phyloP scores from a whole-genome alignment of 768 basidiomycete species.

The Guyanaporus albipodus region DNA sequence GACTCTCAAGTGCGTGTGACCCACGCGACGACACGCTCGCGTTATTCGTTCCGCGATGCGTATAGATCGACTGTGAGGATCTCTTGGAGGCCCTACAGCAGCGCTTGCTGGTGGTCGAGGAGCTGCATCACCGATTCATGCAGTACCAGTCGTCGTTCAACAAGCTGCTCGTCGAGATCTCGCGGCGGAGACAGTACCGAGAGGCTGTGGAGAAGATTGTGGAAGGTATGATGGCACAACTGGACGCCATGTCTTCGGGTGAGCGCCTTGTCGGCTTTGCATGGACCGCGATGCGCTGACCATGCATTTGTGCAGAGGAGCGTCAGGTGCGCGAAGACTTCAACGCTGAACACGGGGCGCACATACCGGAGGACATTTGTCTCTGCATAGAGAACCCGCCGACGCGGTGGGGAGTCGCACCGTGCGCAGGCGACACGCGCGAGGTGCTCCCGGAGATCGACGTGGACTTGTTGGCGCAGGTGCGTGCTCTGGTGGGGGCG shows the following conservation, averaged over 20 bases:
- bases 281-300: no score
- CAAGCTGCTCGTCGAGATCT: conserved; percentile 70
- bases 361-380: conserved; percentile 78
- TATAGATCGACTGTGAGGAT: conserved; percentile 50
- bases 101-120: conserved; percentile 57
- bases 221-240: conserved; percentile 57
- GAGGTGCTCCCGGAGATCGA: conserved; percentile 65
- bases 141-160: conserved; percentile 71
- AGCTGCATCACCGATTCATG: conserved; percentile 62
- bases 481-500: no score
- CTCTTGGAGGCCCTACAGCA: conserved; percentile 54
- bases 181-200: conserved; percentile 60
- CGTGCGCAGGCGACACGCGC: conserved; percentile 47
- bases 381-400: conserved; percentile 71
- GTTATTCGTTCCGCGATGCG: no score
- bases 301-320: conserved; percentile 68
- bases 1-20: not conserved
- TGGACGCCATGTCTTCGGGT: conserved; percentile 69
- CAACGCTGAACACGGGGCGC: conserved; percentile 66
- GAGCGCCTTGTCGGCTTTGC: no score
- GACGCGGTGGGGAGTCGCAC: conserved; percentile 66
- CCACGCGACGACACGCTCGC: no score
- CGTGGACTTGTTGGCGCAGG: conserved; percentile 54
- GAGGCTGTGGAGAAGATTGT: conserved; percentile 66
- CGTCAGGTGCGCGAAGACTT: conserved; percentile 59